These are phyloP conservation scores for Mortierella claussenii DNA, from an alignment of 192 early-diverging fungal genomes.

Conservation along the genomic window DNA sequence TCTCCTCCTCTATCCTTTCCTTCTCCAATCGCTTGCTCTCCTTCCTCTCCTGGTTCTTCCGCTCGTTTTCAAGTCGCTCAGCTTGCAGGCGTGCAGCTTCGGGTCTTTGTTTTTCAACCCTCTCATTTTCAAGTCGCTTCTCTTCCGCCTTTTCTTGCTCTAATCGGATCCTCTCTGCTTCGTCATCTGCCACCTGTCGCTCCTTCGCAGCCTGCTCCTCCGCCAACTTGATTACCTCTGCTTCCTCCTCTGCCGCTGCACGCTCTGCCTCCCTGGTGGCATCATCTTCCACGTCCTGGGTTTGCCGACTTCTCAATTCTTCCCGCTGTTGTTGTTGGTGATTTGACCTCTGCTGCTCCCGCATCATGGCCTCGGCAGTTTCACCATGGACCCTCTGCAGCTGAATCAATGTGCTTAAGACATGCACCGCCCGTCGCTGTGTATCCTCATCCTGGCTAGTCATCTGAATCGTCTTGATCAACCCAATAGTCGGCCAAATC, in stretches of 20 bases:
- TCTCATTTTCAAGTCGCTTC: constrained; percentile 3
- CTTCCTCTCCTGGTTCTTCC: not conserved
- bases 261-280: not conserved
- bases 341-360: not conserved
- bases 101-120: not conserved
- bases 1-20: not conserved
- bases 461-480: constrained; percentile 55
- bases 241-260: not conserved
- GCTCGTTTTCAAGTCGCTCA: constrained; percentile 10
- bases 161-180: constrained; percentile 3
- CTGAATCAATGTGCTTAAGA: constrained; percentile 37
- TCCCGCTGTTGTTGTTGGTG: not conserved
- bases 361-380: constrained; percentile 6
- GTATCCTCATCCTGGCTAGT: constrained; percentile 52
- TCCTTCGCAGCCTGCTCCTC: not conserved
- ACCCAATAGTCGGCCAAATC: constrained; percentile 38
- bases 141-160: not conserved
- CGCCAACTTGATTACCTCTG: not conserved
- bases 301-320: not conserved
- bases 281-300: not conserved
- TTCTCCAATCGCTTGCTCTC: constrained; percentile 5
- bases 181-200: not conserved
- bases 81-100: constrained; percentile 3
- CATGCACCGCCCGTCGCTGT: constrained; percentile 51
- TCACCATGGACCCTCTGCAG: constrained; percentile 41